These are phyloP conservation scores for Cryptosporidium bovis DNA, from an alignment of 169 alveolate species.

Conservation along the genomic window DNA sequence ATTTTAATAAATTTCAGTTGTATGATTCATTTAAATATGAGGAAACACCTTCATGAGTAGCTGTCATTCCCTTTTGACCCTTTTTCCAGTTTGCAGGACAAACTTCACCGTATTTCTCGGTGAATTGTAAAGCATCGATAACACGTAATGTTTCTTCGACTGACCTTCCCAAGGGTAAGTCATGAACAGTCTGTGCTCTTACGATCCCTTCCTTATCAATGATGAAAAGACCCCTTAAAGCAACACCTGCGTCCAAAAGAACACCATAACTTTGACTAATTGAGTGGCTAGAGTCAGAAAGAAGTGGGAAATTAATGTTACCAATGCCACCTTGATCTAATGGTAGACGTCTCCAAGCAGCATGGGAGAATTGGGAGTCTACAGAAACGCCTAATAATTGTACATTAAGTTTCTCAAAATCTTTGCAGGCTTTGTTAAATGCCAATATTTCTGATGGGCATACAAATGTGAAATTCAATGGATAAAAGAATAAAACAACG, in stretches of 20 bases:
- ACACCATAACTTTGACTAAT: constrained; percentile 93
- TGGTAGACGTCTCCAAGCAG: constrained; percentile 95
- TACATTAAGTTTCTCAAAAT: constrained; percentile 91
- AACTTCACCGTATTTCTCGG: constrained; percentile 97
- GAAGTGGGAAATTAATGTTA: constrained; percentile 90
- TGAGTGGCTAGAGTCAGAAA: constrained; percentile 92
- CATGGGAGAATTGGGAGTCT: constrained; percentile 96
- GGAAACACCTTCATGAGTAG: constrained; percentile 92
- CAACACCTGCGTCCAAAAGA: constrained; percentile 92
- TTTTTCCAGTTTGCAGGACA: constrained; percentile 99
- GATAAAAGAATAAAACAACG: constrained; percentile 98
- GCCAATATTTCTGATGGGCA: constrained; percentile 99
- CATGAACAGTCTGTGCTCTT: constrained; percentile 94
- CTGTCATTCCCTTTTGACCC: constrained; percentile 95
- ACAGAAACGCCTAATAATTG: constrained; percentile 96
- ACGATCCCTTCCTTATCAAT: constrained; percentile 96
- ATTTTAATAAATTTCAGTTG: neutral
- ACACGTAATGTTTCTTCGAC: constrained; percentile 95
- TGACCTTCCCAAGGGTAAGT: constrained; percentile 99
- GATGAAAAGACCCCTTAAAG: constrained; percentile 98
- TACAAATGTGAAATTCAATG: constrained; percentile 99
- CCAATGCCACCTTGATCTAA: constrained; percentile 98
- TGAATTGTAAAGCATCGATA: constrained; percentile 95
- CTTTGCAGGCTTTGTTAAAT: constrained; percentile 91
- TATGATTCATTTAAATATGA: constrained; percentile 77